phyloP scores from a whole-genome alignment of 805 yeast species.

The Torulaspora microellipsoides region DNA sequence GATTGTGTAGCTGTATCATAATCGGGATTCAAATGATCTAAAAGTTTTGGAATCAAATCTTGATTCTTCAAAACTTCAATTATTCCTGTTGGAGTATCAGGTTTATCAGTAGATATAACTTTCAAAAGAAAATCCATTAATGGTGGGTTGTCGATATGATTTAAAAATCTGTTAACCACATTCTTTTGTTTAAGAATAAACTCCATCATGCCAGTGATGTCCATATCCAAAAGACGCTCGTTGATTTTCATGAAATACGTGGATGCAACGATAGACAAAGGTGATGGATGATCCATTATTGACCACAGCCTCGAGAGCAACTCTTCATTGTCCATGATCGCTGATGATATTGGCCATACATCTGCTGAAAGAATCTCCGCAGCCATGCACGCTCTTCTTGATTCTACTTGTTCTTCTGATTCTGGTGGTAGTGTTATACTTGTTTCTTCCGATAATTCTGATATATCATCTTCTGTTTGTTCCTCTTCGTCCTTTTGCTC shows the following conservation, averaged over 20 bases:
- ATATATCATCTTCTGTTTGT: slow-evolving; percentile 22
- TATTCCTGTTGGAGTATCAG: slow-evolving; percentile 83
- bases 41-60: slow-evolving; percentile 63
- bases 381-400: slow-evolving; percentile 59
- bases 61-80: slow-evolving; percentile 72
- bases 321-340: slow-evolving; percentile 70
- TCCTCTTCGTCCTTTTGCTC: slow-evolving; percentile 17
- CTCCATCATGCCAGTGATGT: slow-evolving; percentile 69
- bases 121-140: slow-evolving; percentile 88
- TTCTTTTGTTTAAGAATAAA: slow-evolving; percentile 65
- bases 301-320: slow-evolving; percentile 74
- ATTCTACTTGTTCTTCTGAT: slow-evolving; percentile 36
- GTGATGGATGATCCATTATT: slow-evolving; percentile 61
- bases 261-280: slow-evolving; percentile 70
- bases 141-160: slow-evolving; percentile 88
- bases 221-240: slow-evolving; percentile 84
- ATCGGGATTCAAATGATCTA: slow-evolving; percentile 66
- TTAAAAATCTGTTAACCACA: slow-evolving; percentile 74
- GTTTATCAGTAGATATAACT: slow-evolving; percentile 88
- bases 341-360: slow-evolving; percentile 89
- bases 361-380: slow-evolving; percentile 89
- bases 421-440: slow-evolving; percentile 31
- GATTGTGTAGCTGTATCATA: slow-evolving; percentile 71
- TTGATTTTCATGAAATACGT: slow-evolving; percentile 88
- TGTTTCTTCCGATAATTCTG: slow-evolving; percentile 33